phyloP scores from a whole-genome alignment of 2,329 filamentous ascomycete genomes.

The Dothiorella sarmentorum region DNA sequence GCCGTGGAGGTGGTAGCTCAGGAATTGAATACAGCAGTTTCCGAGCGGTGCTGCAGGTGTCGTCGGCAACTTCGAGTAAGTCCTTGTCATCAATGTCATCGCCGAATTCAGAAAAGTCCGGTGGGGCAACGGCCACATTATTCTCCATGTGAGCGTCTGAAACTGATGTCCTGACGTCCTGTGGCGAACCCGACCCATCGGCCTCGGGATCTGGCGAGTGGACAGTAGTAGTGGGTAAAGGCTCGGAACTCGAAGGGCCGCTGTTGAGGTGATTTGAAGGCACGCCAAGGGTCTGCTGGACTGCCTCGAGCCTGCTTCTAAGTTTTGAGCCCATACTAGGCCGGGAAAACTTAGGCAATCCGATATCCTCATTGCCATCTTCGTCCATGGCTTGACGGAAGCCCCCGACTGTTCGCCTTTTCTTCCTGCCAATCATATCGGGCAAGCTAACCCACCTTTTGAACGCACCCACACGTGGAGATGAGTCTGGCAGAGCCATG shows the following conservation, averaged over 20 bases:
- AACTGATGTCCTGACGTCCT: not conserved
- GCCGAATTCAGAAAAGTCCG: slow-evolving; percentile 24
- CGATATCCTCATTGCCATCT: slow-evolving; percentile 1
- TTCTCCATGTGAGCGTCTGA: not conserved
- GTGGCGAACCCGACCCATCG: not conserved
- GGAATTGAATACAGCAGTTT: not conserved
- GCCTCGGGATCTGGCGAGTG: too few relatives aligned
- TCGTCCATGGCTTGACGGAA: slow-evolving; percentile 30
- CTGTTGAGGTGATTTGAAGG: too few relatives aligned
- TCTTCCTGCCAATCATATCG: slow-evolving; percentile 37
- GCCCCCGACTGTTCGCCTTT: slow-evolving; percentile 34
- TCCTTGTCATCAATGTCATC: slow-evolving; percentile 25
- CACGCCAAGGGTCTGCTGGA: too few relatives aligned
- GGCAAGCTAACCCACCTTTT: slow-evolving; percentile 48
- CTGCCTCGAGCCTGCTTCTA: slow-evolving; percentile 46
- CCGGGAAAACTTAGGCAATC: too few relatives aligned
- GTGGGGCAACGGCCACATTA: not conserved
- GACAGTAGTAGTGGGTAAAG: too few relatives aligned
- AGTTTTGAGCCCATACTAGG: too few relatives aligned
- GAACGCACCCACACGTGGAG: slow-evolving; percentile 43
- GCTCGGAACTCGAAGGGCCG: slow-evolving; percentile 47
- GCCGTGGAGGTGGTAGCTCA: not conserved
- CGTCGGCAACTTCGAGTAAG: slow-evolving; percentile 13
- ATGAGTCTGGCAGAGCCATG: slow-evolving; percentile 43
- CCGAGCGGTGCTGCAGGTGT: not conserved